Conservation (phyloP, 371 early-diverging fungal genomes). For the Lichtheimia ramosa region DNA sequence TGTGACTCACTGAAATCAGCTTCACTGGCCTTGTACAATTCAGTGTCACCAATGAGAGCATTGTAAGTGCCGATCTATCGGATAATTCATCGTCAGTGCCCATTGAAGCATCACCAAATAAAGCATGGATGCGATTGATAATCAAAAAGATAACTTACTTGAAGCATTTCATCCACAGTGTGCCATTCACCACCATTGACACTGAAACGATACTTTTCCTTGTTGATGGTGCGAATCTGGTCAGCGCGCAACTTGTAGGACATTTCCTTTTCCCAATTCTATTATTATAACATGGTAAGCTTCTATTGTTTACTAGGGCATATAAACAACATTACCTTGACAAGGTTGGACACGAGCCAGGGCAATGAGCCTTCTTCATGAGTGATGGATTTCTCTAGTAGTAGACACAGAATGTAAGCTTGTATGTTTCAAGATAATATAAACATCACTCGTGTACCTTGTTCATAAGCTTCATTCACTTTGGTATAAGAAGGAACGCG, state of each 20-base stretch:
- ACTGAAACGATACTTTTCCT: slow-evolving; percentile 46
- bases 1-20: slow-evolving; percentile 52
- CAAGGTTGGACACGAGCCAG: slow-evolving; percentile 51
- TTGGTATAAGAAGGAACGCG: slow-evolving; percentile 51
- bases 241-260: slow-evolving; percentile 52
- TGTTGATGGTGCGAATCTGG: slow-evolving; percentile 51
- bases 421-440: background rate
- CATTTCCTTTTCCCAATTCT: slow-evolving; percentile 62
- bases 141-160: slow-evolving; percentile 17
- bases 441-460: slow-evolving; percentile 23
- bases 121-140: background rate
- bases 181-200: slow-evolving; percentile 44
- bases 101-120: background rate
- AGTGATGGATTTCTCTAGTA: slow-evolving; percentile 32
- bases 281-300: no score
- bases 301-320: no score
- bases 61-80: slow-evolving; percentile 55
- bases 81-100: background rate
- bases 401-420: background rate
- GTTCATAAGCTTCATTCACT: slow-evolving; percentile 44
- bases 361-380: slow-evolving; percentile 49
- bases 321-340: slow-evolving; percentile 32
- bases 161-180: slow-evolving; percentile 47
- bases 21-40: slow-evolving; percentile 53
- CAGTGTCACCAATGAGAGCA: slow-evolving; percentile 56